phyloP scores from a whole-genome alignment of 169 alveolate genomes.

The Blepharisma undulans region DNA sequence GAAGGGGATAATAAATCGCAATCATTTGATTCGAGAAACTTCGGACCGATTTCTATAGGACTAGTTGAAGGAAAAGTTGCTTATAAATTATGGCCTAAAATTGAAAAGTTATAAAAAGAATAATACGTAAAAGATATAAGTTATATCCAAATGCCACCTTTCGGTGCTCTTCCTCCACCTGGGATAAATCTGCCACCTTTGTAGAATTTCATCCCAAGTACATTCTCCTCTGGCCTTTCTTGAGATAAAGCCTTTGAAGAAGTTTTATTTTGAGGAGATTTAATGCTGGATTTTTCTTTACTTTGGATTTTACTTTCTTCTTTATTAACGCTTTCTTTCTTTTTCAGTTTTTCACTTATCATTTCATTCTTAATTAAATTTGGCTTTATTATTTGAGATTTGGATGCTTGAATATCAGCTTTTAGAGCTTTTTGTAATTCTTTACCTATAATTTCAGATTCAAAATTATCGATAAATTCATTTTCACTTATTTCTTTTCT shows the following conservation, averaged over 20 bases:
- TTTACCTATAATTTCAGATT: neutral
- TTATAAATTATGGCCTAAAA: constrained; percentile 35
- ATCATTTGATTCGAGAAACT: constrained; percentile 56
- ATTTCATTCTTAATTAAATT: neutral
- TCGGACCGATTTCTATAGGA: constrained; percentile 51
- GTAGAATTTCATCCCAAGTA: neutral
- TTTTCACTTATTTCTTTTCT: neutral
- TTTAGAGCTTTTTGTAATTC: neutral
- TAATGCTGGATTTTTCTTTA: neutral
- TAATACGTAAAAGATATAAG: too few relatives aligned
- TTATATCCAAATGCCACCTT: neutral
- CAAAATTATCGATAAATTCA: neutral
- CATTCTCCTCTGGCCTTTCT: neutral
- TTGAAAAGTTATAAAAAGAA: neutral
- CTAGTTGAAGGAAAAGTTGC: constrained; percentile 48
- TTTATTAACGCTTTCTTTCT: neutral
- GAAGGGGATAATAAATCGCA: constrained; percentile 64
- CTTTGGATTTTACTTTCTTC: neutral
- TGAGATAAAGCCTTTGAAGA: neutral
- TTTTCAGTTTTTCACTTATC: neutral
- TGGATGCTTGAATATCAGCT: neutral
- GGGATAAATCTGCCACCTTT: neutral
- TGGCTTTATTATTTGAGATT: neutral
- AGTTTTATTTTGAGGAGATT: neutral
- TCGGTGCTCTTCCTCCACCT: neutral